These are phyloP conservation scores for Diaporthe helianthi DNA, from an alignment of 2,329 filamentous ascomycete species.

Conservation along the genomic window DNA sequence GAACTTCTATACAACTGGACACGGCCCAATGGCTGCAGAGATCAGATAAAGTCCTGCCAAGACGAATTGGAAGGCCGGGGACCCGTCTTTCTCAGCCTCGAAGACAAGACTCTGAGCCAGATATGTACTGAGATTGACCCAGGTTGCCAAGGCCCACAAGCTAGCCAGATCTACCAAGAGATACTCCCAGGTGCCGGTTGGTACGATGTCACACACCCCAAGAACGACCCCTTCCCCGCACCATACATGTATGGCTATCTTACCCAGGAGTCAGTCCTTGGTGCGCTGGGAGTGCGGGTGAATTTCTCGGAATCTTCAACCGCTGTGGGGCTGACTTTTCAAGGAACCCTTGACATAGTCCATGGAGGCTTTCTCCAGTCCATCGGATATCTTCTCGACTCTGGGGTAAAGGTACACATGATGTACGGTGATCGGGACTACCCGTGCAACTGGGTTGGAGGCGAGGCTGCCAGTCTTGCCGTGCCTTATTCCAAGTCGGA, in stretches of 20 bases:
- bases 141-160: not conserved
- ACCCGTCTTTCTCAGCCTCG: constrained; percentile 40
- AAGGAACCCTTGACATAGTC: constrained; percentile 42
- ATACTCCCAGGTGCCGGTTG: constrained; percentile 49
- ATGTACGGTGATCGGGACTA: constrained; percentile 67
- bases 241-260: constrained; percentile 62
- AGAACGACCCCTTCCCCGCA: constrained; percentile 59
- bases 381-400: constrained; percentile 60
- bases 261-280: constrained; percentile 62
- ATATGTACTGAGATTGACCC: constrained; percentile 49
- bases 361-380: constrained; percentile 50
- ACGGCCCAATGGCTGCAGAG: constrained; percentile 57
- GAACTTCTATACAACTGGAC: constrained; percentile 52
- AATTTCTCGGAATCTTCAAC: constrained; percentile 59
- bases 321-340: constrained; percentile 55
- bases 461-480: constrained; percentile 57
- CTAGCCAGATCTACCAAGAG: constrained; percentile 5
- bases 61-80: constrained; percentile 39
- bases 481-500: constrained; percentile 52
- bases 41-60: constrained; percentile 59
- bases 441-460: constrained; percentile 64
- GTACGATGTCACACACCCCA: constrained; percentile 62
- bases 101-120: constrained; percentile 55
- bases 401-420: constrained; percentile 62
- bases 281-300: constrained; percentile 63